Percentiles rank a stretch among this genome's conserved stretches.
phyloP scores from a whole-genome alignment of 306 rosid species.

The cucumber (Cucumis sativus) region Cucumber_9930_V3 NC_026658.2:17090001-17090500 shows the following conservation, averaged over 20 bases:
- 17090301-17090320: too few species aligned
- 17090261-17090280: neutral
- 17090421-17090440: neutral
- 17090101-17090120: constrained; percentile 28
- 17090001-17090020: constrained; percentile 11
- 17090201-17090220: constrained; percentile 15
- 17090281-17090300: too few species aligned
- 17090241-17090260: constrained; percentile 8
- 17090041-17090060: constrained; percentile 6
- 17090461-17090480: neutral
- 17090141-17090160: constrained; percentile 30
- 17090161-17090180: constrained; percentile 35
- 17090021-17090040: constrained; percentile 11
- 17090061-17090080: constrained; percentile 8
- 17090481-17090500: neutral
- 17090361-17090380: too few species aligned
- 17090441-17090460: neutral
- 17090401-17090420: too few species aligned
- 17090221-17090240: neutral
- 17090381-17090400: too few species aligned
- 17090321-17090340: too few species aligned
- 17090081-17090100: constrained; percentile 14
- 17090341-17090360: too few species aligned
- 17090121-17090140: constrained; percentile 12
- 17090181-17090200: constrained; percentile 19